phyloP scores from a whole-genome alignment of 2,329 filamentous ascomycete species.

The Penicillium oxalicum region DNA sequence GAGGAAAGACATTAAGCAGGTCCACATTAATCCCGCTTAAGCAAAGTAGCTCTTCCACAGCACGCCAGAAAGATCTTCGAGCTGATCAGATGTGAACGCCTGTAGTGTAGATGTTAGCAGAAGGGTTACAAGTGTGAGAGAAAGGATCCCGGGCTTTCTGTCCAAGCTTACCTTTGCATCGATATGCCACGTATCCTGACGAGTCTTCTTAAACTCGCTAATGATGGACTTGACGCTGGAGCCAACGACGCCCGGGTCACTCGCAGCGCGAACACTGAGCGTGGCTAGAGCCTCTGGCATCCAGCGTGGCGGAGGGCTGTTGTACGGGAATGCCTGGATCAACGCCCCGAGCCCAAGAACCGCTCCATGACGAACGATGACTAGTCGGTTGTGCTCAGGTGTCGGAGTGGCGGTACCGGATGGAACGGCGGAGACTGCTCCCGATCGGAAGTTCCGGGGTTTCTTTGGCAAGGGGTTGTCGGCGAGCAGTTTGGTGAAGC shows the following conservation, averaged over 20 bases:
- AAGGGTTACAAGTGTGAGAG: background rate
- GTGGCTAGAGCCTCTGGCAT: conserved; percentile 87
- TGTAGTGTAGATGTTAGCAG: conserved; percentile 42
- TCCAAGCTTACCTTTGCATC: conserved; percentile 74
- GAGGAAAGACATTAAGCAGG: too few relatives aligned
- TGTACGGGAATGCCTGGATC: conserved; percentile 93
- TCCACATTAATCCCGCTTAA: conserved; percentile 34
- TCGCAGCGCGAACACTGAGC: conserved; percentile 76
- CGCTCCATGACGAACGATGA: conserved; percentile 79
- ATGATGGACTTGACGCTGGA: conserved; percentile 92
- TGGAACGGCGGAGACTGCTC: conserved; percentile 38
- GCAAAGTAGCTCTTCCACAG: conserved; percentile 99
- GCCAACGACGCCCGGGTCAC: conserved; percentile 84
- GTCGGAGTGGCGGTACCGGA: conserved; percentile 45
- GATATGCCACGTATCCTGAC: conserved; percentile 96
- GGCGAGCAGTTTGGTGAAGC: conserved; percentile 71
- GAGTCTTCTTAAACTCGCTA: conserved; percentile 98
- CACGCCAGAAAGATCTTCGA: conserved; percentile 92
- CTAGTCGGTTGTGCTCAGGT: conserved; percentile 60
- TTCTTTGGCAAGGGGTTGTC: conserved; percentile 83
- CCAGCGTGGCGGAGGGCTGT: conserved; percentile 85
- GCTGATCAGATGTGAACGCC: conserved; percentile 81
- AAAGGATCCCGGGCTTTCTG: too few relatives aligned
- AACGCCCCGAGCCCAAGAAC: conserved; percentile 86
- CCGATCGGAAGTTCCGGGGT: conserved; percentile 33